Evolutionary conservation across 2,329 filamentous ascomycete genomes (phyloP).

Genomic region (Verticillium klebahnii): DNA sequence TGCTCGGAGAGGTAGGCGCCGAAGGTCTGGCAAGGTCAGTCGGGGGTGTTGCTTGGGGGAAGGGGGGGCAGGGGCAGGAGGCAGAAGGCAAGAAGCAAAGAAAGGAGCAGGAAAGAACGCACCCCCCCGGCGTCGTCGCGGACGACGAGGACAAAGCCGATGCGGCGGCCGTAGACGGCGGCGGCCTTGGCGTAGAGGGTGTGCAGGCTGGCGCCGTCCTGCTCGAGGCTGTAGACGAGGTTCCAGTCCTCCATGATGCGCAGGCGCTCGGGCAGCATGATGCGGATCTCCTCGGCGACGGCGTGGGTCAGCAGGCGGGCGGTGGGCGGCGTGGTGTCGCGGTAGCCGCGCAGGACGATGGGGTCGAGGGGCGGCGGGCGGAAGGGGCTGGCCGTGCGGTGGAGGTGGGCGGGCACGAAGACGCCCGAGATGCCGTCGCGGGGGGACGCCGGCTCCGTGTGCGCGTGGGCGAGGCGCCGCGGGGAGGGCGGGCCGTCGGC

Average conservation of each 20-base stretch:
- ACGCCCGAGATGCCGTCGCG: slow-evolving; percentile 50
- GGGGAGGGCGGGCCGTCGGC: slow-evolving; percentile 12
- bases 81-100: too few relatives aligned
- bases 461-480: slow-evolving; percentile 18
- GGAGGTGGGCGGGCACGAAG: slow-evolving; percentile 49
- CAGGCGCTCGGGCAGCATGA: slow-evolving; percentile 80
- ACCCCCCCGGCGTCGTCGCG: slow-evolving; percentile 71
- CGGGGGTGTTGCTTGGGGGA: neutral
- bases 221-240: slow-evolving; percentile 83
- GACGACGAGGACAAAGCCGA: slow-evolving; percentile 87
- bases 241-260: slow-evolving; percentile 86
- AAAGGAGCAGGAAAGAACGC: slow-evolving; percentile 24
- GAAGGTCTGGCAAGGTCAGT: slow-evolving; percentile 56
- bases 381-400: slow-evolving; percentile 70
- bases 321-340: slow-evolving; percentile 50
- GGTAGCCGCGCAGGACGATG: slow-evolving; percentile 64
- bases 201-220: slow-evolving; percentile 80
- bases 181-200: slow-evolving; percentile 82
- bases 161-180: slow-evolving; percentile 61
- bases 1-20: slow-evolving; percentile 91
- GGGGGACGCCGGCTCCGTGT: slow-evolving; percentile 13
- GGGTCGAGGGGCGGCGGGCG: slow-evolving; percentile 86
- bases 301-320: slow-evolving; percentile 65
- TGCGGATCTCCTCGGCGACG: slow-evolving; percentile 87
- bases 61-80: neutral